These are phyloP conservation scores for Desmodesmus armatus DNA, from an alignment of 139 green algal genomes.

Conservation along the genomic window DNA sequence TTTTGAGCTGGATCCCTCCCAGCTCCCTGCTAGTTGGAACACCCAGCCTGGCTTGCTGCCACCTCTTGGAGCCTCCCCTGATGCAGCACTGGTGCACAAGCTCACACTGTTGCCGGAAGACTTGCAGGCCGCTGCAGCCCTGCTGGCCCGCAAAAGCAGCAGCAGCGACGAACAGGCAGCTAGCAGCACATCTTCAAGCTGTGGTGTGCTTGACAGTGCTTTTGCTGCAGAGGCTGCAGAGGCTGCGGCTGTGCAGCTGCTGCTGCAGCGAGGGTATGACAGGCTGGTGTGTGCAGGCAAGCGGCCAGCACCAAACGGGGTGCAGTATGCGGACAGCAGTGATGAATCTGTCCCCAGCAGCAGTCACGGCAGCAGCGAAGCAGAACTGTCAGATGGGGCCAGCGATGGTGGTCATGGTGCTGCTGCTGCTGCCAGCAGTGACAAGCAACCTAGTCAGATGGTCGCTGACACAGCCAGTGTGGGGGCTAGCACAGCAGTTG, in stretches of 20 bases:
- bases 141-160: neutral
- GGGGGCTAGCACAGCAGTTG: too few relatives aligned
- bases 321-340: too few relatives aligned
- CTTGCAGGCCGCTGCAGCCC: slow-evolving; percentile 8
- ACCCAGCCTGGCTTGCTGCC: slow-evolving; percentile 53
- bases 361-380: too few relatives aligned
- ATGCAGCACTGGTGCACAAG: slow-evolving; percentile 59
- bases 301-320: too few relatives aligned
- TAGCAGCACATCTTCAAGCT: neutral
- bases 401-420: neutral
- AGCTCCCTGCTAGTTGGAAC: slow-evolving; percentile 24
- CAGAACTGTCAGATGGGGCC: neutral
- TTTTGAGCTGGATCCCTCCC: slow-evolving; percentile 55
- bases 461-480: too few relatives aligned
- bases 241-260: neutral
- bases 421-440: neutral
- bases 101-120: slow-evolving; percentile 5
- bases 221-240: neutral
- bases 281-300: neutral
- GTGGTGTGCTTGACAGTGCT: too few relatives aligned
- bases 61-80: slow-evolving; percentile 72
- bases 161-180: neutral
- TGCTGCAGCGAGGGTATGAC: neutral
- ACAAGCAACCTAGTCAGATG: too few relatives aligned
- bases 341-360: too few relatives aligned